A percentile compares a stretch with the other conserved stretches of the same genome.
phyloP scores from a whole-genome alignment of 495 filamentous ascomycete genomes.

The Hyaloscypha hepaticicola region DNA sequence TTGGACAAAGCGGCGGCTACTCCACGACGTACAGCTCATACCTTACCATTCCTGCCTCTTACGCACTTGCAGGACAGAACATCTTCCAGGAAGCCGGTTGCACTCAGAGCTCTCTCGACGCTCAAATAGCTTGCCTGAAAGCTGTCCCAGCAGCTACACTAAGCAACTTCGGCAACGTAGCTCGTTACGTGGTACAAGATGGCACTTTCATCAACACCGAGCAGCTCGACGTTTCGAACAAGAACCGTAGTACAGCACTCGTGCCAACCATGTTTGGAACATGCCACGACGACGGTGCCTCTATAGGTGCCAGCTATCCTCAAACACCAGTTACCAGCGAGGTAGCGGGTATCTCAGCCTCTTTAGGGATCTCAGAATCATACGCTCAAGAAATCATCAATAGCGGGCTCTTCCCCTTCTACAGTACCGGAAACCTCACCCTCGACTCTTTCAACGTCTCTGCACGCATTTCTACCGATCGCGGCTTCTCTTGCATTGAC shows the following conservation, averaged over 20 bases:
- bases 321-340: conserved; percentile 35
- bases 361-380: conserved; percentile 36
- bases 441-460: conserved; percentile 46
- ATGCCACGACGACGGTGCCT: conserved; percentile 42
- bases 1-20: conserved; percentile 40
- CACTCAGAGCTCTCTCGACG: conserved; percentile 32
- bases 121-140: conserved; percentile 40
- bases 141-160: conserved; percentile 36
- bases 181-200: conserved; percentile 47
- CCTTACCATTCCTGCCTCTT: conserved; percentile 44
- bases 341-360: conserved; percentile 35
- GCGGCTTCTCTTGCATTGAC: conserved; percentile 46
- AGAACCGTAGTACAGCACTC: conserved; percentile 35
- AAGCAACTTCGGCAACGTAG: conserved; percentile 35
- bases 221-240: conserved; percentile 38
- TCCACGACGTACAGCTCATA: conserved; percentile 52
- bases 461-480: conserved; percentile 43
- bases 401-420: conserved; percentile 41
- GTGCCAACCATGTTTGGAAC: conserved; percentile 45
- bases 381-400: conserved; percentile 42
- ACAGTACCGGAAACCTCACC: conserved; percentile 41
- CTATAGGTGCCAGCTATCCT: conserved; percentile 39
- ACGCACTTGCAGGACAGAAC: conserved; percentile 34
- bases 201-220: conserved; percentile 41
- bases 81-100: conserved; percentile 42